phyloP scores from a whole-genome alignment of 169 alveolate genomes.

The Plasmodium chabaudi region DNA sequence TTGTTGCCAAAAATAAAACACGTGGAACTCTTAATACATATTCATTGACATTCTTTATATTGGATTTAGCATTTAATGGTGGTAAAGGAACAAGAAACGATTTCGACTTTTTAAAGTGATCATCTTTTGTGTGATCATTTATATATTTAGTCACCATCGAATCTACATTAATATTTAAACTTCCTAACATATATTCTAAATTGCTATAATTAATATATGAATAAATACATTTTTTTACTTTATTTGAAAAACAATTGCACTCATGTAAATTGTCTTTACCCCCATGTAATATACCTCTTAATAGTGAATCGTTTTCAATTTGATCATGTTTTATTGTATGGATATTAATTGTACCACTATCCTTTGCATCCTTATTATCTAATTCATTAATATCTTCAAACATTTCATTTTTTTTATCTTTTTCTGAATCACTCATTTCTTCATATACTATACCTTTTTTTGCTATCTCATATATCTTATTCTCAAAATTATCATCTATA shows the following conservation, averaged over 20 bases:
- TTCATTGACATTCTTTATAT: constrained; percentile 34
- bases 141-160: constrained; percentile 24
- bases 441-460: constrained; percentile 3
- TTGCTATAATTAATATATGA: constrained; percentile 54
- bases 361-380: constrained; percentile 39
- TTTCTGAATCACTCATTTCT: constrained; percentile 52
- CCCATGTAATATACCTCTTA: constrained; percentile 36
- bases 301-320: constrained; percentile 29
- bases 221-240: constrained; percentile 36
- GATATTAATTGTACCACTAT: constrained; percentile 60
- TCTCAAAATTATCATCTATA: constrained; percentile 62
- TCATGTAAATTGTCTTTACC: constrained; percentile 53
- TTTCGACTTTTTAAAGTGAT: constrained; percentile 5
- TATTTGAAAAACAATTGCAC: constrained; percentile 45
- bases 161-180: constrained; percentile 52
- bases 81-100: constrained; percentile 65
- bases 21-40: constrained; percentile 70
- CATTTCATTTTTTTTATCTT: constrained; percentile 62
- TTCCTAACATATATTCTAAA: constrained; percentile 63
- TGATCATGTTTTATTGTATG: constrained; percentile 25
- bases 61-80: constrained; percentile 43
- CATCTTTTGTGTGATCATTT: neutral
- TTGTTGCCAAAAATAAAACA: constrained; percentile 61
- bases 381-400: constrained; percentile 66
- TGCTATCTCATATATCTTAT: constrained; percentile 2